phyloP scores from a whole-genome alignment of 2,329 filamentous ascomycete genomes.

The Alternaria brassicae region DNA sequence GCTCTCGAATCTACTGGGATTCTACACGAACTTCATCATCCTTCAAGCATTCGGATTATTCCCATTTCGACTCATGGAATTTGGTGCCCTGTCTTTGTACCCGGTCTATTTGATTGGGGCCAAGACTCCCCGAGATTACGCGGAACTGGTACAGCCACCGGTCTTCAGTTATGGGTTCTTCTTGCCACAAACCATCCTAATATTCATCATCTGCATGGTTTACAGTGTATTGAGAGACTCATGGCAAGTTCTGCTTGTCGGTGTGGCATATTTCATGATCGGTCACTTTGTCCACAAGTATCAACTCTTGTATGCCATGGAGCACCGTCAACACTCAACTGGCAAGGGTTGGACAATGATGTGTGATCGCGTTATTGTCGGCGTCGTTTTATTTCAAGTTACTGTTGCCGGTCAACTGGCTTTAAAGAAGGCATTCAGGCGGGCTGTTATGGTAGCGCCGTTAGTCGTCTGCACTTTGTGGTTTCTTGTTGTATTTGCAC shows the following conservation, averaged over 20 bases:
- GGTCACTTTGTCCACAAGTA: constrained; percentile 96
- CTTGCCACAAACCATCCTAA: constrained; percentile 86
- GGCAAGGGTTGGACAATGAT: constrained; percentile 97
- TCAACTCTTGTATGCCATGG: constrained; percentile 97
- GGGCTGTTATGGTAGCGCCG: constrained; percentile 76
- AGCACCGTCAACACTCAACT: constrained; percentile 92
- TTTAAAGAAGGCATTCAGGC: constrained; percentile 73
- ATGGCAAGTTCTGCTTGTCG: constrained; percentile 81
- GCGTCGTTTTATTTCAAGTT: constrained; percentile 85
- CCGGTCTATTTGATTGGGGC: constrained; percentile 79
- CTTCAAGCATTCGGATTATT: constrained; percentile 93
- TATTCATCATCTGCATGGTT: constrained; percentile 94
- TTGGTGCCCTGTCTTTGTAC: constrained; percentile 84
- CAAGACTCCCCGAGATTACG: constrained; percentile 88
- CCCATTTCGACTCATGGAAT: constrained; percentile 88
- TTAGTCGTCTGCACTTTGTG: constrained; percentile 82
- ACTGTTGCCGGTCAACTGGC: constrained; percentile 89
- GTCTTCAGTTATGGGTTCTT: constrained; percentile 97
- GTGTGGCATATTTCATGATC: constrained; percentile 80
- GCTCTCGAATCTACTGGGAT: constrained; percentile 75
- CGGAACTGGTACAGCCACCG: constrained; percentile 80
- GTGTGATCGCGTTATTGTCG: constrained; percentile 86
- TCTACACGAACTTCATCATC: constrained; percentile 94
- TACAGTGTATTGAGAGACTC: constrained; percentile 87
- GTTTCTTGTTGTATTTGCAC: constrained; percentile 84